Percentiles rank a stretch among this genome's conserved stretches.
Conservation (phyloP, 2,329 filamentous ascomycete species). For the Dendrostoma leiphaemia region DNA sequence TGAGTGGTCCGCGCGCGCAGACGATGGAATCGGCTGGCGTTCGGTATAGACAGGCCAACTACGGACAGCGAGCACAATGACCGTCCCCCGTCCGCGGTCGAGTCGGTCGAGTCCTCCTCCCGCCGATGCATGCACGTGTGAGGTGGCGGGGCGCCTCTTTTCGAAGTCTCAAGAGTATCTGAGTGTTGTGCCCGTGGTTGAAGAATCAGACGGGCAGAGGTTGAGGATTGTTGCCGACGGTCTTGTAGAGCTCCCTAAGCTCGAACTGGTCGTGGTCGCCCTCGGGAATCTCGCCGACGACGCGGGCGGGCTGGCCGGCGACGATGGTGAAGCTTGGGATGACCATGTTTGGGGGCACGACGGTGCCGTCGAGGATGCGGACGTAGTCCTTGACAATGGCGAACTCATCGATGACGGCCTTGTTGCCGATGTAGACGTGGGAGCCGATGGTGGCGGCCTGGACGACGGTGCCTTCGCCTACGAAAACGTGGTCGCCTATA, state of each 20-base stretch:
- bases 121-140: no score
- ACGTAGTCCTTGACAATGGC: constrained; percentile 93
- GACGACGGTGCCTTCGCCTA: constrained; percentile 72
- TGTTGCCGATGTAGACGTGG: constrained; percentile 81
- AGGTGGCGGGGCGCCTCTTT: no score
- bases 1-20: no score
- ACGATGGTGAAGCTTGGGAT: constrained; percentile 91
- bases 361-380: constrained; percentile 77
- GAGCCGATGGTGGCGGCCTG: constrained; percentile 81
- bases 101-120: no score
- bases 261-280: constrained; percentile 65
- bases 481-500: constrained; percentile 91
- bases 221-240: constrained; percentile 56
- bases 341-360: constrained; percentile 85
- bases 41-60: no score
- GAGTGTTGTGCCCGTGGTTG: neutral
- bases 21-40: no score
- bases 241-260: constrained; percentile 62
- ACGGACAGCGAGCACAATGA: no score
- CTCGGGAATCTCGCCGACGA: constrained; percentile 78
- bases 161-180: neutral
- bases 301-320: constrained; percentile 75
- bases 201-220: constrained; percentile 35
- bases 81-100: no score
- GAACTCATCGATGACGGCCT: constrained; percentile 78